A percentile compares a stretch with the other conserved stretches of the same genome.
These are phyloP conservation scores for Cordyceps javanica DNA, from an alignment of 2,329 filamentous ascomycete species.

Conservation along the genomic window DNA sequence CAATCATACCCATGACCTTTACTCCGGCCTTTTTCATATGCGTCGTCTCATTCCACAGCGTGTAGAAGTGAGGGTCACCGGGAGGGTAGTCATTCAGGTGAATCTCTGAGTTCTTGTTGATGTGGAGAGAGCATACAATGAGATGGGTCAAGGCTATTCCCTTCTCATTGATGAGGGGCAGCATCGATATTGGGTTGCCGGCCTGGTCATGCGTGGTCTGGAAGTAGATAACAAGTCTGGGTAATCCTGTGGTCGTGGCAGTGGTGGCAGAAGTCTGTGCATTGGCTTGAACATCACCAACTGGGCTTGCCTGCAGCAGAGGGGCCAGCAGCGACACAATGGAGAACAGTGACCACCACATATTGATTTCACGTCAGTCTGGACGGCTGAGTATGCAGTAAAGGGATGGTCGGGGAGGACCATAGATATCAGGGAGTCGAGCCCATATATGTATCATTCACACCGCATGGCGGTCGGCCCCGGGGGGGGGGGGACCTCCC, in stretches of 20 bases:
- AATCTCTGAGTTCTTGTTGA: slow-evolving; percentile 61
- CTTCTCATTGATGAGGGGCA: slow-evolving; percentile 38
- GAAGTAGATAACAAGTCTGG: slow-evolving; percentile 44
- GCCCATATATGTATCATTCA: neutral
- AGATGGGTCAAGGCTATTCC: slow-evolving; percentile 60
- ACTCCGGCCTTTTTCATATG: slow-evolving; percentile 66
- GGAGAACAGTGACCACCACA: slow-evolving; percentile 7
- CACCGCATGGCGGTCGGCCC: neutral
- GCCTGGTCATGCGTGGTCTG: slow-evolving; percentile 41
- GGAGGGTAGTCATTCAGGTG: slow-evolving; percentile 74
- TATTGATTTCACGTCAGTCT: neutral
- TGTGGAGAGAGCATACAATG: slow-evolving; percentile 74
- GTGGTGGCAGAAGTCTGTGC: neutral
- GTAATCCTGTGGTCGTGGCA: slow-evolving; percentile 18
- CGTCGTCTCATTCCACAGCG: slow-evolving; percentile 68
- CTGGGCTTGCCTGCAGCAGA: slow-evolving; percentile 7
- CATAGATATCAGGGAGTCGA: neutral
- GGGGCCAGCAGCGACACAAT: slow-evolving; percentile 6
- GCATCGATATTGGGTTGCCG: slow-evolving; percentile 40
- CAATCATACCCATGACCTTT: slow-evolving; percentile 77
- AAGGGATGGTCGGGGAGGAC: no score
- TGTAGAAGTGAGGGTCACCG: slow-evolving; percentile 54
- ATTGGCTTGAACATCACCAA: neutral
- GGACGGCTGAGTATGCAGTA: neutral
- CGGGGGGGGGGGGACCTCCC: neutral